Evolutionary conservation across 148 eudicot genomes (phyloP).

Genomic region (Pouteria glomerata): DNA sequence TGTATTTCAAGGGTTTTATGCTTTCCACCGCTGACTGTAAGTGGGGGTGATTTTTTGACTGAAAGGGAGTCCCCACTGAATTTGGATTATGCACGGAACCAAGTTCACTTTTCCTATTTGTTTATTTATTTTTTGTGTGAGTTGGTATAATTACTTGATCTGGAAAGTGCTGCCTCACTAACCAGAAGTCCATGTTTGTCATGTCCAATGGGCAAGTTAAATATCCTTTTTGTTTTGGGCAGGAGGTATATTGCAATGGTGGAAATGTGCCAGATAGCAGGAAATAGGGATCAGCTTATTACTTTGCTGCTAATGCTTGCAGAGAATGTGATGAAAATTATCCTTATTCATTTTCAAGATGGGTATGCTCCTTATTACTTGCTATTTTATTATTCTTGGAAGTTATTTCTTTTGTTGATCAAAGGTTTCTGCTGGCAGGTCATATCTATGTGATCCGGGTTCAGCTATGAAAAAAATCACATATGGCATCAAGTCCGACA

Average conservation of each 20-base stretch:
- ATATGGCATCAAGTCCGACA: conserved; percentile 34
- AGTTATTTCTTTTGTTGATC: conserved; percentile 7
- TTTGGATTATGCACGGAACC: too few species aligned
- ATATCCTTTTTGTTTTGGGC: not conserved
- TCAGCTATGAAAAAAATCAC: conserved; percentile 33
- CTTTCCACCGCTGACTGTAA: too few species aligned
- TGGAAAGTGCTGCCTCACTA: not conserved
- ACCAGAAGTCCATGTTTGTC: not conserved
- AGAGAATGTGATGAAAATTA: conserved; percentile 79
- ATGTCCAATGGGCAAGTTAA: not conserved
- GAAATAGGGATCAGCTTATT: conserved; percentile 73
- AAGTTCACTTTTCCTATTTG: too few species aligned
- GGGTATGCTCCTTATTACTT: conserved; percentile 32
- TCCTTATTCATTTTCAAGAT: conserved; percentile 82
- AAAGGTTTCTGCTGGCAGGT: conserved; percentile 25
- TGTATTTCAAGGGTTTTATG: too few species aligned
- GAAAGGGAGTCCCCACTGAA: too few species aligned
- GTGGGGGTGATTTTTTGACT: too few species aligned
- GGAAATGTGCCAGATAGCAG: conserved; percentile 86
- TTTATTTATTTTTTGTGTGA: too few species aligned
- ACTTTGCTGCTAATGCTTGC: conserved; percentile 67
- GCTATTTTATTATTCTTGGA: not conserved
- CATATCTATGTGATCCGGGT: conserved; percentile 26
- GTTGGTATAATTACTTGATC: not conserved
- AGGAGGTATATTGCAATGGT: conserved; percentile 92